Evolutionary conservation across 371 early-diverging fungal genomes (phyloP).

Genomic region (Mortierella sp.): DNA sequence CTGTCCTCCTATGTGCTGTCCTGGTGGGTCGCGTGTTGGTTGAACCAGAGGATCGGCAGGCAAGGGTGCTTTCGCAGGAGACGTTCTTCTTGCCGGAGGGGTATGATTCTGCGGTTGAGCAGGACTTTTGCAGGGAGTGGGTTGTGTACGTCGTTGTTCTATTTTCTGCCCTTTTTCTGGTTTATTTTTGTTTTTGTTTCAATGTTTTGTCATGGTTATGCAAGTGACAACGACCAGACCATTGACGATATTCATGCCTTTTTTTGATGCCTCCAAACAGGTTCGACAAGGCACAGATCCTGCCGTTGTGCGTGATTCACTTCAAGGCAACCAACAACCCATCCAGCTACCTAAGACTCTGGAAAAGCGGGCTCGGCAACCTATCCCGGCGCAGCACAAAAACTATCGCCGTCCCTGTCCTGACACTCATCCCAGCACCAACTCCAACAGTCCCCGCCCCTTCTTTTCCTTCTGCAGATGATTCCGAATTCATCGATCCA

Average conservation of each 20-base stretch:
- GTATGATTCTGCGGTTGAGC: constrained; percentile 36
- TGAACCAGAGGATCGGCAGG: constrained; percentile 27
- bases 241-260: background rate
- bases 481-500: background rate
- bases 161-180: background rate
- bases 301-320: constrained; percentile 49
- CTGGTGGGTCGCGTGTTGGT: constrained; percentile 38
- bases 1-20: constrained; percentile 42
- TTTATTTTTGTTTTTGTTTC: background rate
- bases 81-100: constrained; percentile 36
- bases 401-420: background rate
- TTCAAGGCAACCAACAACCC: constrained; percentile 45
- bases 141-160: constrained; percentile 35
- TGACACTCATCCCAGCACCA: background rate
- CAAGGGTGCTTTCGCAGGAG: background rate
- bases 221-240: too few species aligned
- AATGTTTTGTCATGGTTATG: background rate
- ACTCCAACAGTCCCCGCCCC: background rate
- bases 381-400: background rate
- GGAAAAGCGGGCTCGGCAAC: background rate
- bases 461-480: background rate
- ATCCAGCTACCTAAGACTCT: constrained; percentile 29
- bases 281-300: constrained; percentile 51
- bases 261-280: constrained; percentile 3
- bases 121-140: constrained; percentile 45